phyloP scores from a whole-genome alignment of 306 rosid genomes.

The Begonia peltatifolia region DNA sequence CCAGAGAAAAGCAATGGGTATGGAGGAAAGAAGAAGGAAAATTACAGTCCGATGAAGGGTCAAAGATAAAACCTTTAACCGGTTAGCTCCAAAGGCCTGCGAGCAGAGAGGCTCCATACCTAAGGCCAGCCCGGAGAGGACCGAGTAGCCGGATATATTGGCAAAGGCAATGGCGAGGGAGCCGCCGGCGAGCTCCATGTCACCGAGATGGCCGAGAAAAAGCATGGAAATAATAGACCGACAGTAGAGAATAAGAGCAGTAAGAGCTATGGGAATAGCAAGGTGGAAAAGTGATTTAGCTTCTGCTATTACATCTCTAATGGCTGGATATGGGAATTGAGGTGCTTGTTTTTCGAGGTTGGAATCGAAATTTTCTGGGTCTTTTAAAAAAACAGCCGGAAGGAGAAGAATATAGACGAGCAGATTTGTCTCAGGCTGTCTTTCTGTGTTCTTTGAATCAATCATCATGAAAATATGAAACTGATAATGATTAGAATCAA shows the following conservation, averaged over 20 bases:
- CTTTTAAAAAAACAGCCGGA: background rate
- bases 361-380: background rate
- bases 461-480: conserved; percentile 2
- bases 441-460: background rate
- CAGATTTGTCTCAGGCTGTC: background rate
- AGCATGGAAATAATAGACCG: conserved; percentile 76
- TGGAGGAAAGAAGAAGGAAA: conserved; percentile 37
- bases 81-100: conserved; percentile 86
- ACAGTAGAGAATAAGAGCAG: conserved; percentile 68
- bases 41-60: conserved; percentile 71
- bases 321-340: background rate
- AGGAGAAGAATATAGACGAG: background rate
- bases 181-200: conserved; percentile 58
- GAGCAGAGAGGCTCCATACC: conserved; percentile 96
- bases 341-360: conserved; percentile 1
- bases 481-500: conserved; percentile 1
- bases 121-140: conserved; percentile 62
- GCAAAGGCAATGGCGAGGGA: conserved; percentile 84
- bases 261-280: conserved; percentile 50
- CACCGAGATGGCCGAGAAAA: conserved; percentile 68
- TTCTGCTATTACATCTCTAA: conserved; percentile 20
- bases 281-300: conserved; percentile 34
- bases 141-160: conserved; percentile 81
- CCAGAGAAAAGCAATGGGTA: conserved; percentile 80
- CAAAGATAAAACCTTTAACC: conserved; percentile 53